Percentiles rank a stretch among this genome's conserved stretches.
phyloP scores from a whole-genome alignment of 768 basidiomycete genomes.

The Leccinum incarnatum region DNA sequence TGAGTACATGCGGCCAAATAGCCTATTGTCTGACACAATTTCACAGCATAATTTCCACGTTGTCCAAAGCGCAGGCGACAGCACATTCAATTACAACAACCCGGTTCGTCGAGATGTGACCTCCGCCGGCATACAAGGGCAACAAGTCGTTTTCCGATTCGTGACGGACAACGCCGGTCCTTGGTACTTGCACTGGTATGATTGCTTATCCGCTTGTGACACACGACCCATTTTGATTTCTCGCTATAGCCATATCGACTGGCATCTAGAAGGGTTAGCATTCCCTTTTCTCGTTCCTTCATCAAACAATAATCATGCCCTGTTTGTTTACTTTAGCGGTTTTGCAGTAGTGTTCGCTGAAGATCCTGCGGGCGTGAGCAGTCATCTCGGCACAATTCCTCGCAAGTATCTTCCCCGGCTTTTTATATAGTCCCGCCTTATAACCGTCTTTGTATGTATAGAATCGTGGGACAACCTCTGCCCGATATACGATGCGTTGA shows the following conservation, averaged over 20 bases:
- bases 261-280: constrained; percentile 27
- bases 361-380: constrained; percentile 16
- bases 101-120: constrained; percentile 35
- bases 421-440: neutral
- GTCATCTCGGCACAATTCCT: constrained; percentile 16
- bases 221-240: neutral
- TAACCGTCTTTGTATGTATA: constrained; percentile 7
- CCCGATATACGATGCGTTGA: constrained; percentile 20
- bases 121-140: constrained; percentile 27
- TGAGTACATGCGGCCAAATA: constrained; percentile 7
- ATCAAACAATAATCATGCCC: neutral
- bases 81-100: constrained; percentile 33
- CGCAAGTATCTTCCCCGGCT: constrained; percentile 4
- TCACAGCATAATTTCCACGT: constrained; percentile 36
- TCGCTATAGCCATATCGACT: constrained; percentile 26
- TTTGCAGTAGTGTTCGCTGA: constrained; percentile 29
- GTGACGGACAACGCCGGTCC: constrained; percentile 63
- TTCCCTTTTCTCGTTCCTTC: neutral
- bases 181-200: constrained; percentile 46
- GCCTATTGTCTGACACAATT: neutral
- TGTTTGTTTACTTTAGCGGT: constrained; percentile 13
- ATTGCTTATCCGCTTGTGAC: neutral
- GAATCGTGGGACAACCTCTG: constrained; percentile 28
- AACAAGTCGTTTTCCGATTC: constrained; percentile 53
- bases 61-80: constrained; percentile 29